Base-by-base conservation (phyloP, 2,329 filamentous ascomycete species). In the Fusarium scirpi region DNA sequence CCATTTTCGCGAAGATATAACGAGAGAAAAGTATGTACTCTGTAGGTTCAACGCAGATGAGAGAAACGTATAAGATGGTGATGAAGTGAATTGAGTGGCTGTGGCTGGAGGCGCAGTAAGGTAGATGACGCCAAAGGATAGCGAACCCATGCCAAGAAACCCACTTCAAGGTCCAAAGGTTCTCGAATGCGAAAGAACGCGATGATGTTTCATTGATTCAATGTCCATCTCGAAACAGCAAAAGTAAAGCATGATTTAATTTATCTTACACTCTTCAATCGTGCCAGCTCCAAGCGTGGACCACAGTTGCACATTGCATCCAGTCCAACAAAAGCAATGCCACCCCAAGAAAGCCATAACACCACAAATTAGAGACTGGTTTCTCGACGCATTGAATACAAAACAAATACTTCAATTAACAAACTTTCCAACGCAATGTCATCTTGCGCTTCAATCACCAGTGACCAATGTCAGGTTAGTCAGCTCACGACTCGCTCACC, bases 401-500 rank as follows among this genome's bases (percentile, higher is more conserved):
- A n/a, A 20, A 12, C 10, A 2, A 43, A 12, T 9, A 41, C 24
- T 29, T n/a, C 10, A 13, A 41, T 22, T 15, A 40, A 13, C 11
- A 27, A 9, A 12, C 25, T 18, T 11, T 25, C 2, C 13, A 22
- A 20, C 34, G 18, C 7, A 24, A 41, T 12, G 49, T 27, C n/a
- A 22, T 44, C 5, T 41, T 41, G n/a, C 18, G 6, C 22, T 43
- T 53, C 34, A 29, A 29, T 27, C 32, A 20, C 24, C 32, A 22
- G 15, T 25, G 18, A 20, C 32, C 24, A 18, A 16, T 25, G 24
- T 15, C 49, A 29, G 24, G 25, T 59, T 62, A 49, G 38, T 62
- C 48, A 56, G 55, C 43, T 12, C 65, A 48, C 64, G 40, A 62
- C 41, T 61, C 54, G 15, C 49, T 72, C 69, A 73, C 71, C 71